phyloP scores from a whole-genome alignment of 257 asterid genomes.

The Nicotiana otophora region DNA sequence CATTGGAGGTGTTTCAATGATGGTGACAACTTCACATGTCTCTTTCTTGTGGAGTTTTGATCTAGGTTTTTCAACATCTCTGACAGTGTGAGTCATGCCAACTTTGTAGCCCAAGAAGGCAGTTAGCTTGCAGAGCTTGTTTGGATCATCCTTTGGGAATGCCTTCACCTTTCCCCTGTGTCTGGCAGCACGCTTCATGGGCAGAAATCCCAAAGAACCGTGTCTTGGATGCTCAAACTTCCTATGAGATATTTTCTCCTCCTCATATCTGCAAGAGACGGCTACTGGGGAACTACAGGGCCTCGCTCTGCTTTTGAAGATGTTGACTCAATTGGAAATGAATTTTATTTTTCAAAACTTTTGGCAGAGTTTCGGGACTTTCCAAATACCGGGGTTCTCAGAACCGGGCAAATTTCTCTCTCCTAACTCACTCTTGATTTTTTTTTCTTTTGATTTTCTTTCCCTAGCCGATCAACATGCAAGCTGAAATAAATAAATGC shows the following conservation, averaged over 20 bases:
- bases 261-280: slow-evolving; percentile 13
- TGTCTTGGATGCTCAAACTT: slow-evolving; percentile 96
- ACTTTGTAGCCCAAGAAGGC: slow-evolving; percentile 94
- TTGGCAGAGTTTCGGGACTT: too few species aligned
- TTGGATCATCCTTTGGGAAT: slow-evolving; percentile 81
- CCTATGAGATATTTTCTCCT: slow-evolving; percentile 77
- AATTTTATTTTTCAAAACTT: too few species aligned
- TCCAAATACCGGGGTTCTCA: too few species aligned
- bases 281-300: not conserved
- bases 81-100: slow-evolving; percentile 92
- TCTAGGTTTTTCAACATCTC: slow-evolving; percentile 92
- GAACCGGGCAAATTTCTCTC: too few species aligned
- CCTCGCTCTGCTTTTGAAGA: not conserved
- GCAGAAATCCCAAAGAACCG: slow-evolving; percentile 89
- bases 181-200: slow-evolving; percentile 81
- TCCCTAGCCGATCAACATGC: too few species aligned
- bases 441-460: too few species aligned
- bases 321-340: too few species aligned
- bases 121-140: slow-evolving; percentile 65
- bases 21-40: too few species aligned
- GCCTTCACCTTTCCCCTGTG: slow-evolving; percentile 95
- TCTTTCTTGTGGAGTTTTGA: too few species aligned
- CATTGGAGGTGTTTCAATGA: too few species aligned
- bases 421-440: too few species aligned
- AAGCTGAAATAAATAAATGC: too few species aligned